Conservation (phyloP, 1,284 basidiomycete genomes). For the Fomitopsis palustris region DNA sequence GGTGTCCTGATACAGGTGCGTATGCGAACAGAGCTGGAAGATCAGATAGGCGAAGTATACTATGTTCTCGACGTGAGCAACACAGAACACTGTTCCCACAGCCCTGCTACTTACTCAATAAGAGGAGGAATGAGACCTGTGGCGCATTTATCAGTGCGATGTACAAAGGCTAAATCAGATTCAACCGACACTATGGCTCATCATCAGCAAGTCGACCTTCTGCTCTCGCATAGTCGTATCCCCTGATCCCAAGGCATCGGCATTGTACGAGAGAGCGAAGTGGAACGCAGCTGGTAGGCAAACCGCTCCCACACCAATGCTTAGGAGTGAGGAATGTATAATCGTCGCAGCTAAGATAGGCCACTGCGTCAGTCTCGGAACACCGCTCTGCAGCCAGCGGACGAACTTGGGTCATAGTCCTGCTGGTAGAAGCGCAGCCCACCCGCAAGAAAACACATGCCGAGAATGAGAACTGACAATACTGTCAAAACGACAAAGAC, state of each 20-base stretch:
- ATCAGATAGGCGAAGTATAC: slow-evolving; percentile 76
- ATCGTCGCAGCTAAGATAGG: slow-evolving; percentile 62
- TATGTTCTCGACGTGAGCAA: slow-evolving; percentile 24
- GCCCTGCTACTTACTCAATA: slow-evolving; percentile 49
- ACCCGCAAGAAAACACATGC: slow-evolving; percentile 81
- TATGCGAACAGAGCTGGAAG: slow-evolving; percentile 88
- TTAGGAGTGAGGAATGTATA: slow-evolving; percentile 79
- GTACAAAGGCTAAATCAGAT: background rate
- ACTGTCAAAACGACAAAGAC: background rate
- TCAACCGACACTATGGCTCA: slow-evolving; percentile 77
- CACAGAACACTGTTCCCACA: background rate
- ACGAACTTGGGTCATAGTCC: slow-evolving; percentile 68
- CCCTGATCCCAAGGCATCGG: slow-evolving; percentile 23
- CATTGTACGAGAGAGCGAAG: slow-evolving; percentile 46
- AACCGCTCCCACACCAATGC: slow-evolving; percentile 75
- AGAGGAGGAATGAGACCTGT: slow-evolving; percentile 66
- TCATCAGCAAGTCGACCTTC: slow-evolving; percentile 60
- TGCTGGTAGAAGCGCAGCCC: slow-evolving; percentile 77
- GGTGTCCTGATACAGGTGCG: slow-evolving; percentile 70
- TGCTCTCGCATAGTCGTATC: slow-evolving; percentile 26
- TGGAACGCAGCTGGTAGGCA: slow-evolving; percentile 79
- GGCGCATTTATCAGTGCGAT: background rate
- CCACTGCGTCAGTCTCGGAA: background rate
- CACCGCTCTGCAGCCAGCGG: background rate
- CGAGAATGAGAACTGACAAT: slow-evolving; percentile 44